These are phyloP conservation scores for Calocybe indica DNA, from an alignment of 768 basidiomycete species.

Conservation along the genomic window DNA sequence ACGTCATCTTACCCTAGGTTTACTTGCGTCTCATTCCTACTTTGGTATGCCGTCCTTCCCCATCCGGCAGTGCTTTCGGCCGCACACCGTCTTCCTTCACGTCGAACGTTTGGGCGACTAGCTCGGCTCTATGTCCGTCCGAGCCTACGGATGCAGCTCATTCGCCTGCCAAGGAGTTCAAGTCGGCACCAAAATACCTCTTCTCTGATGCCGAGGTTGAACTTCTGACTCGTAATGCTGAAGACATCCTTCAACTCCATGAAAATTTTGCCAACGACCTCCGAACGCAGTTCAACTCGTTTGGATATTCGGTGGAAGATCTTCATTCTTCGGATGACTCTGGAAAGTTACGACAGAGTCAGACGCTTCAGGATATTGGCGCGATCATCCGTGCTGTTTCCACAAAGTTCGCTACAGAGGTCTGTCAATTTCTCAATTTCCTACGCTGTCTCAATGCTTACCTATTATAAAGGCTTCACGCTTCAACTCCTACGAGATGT, in stretches of 20 bases:
- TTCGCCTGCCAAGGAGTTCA: too few relatives aligned
- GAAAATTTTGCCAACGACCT: constrained; percentile 60
- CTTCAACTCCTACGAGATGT: constrained; percentile 78
- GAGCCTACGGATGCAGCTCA: constrained; percentile 7
- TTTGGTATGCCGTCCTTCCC: constrained; percentile 31
- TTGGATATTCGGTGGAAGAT: constrained; percentile 40
- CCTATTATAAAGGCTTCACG: constrained; percentile 49
- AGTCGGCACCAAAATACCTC: constrained; percentile 34
- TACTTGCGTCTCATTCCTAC: constrained; percentile 56
- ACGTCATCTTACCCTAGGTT: constrained; percentile 35
- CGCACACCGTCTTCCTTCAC: constrained; percentile 38
- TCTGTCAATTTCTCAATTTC: constrained; percentile 18
- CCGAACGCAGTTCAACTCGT: constrained; percentile 37
- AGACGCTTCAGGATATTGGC: constrained; percentile 29
- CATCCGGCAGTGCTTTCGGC: constrained; percentile 30
- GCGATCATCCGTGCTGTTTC: constrained; percentile 44
- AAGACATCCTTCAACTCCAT: constrained; percentile 62
- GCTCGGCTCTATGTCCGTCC: constrained; percentile 28
- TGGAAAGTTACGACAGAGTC: constrained; percentile 9
- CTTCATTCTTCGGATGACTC: constrained; percentile 10
- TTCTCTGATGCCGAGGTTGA: constrained; percentile 56
- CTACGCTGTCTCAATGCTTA: not conserved
- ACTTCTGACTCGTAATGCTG: constrained; percentile 58
- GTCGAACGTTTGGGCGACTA: constrained; percentile 39
- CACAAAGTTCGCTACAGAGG: constrained; percentile 54